Base-by-base conservation (phyloP, 345 rosid species). In the Rhizophora apiculata region DNA sequence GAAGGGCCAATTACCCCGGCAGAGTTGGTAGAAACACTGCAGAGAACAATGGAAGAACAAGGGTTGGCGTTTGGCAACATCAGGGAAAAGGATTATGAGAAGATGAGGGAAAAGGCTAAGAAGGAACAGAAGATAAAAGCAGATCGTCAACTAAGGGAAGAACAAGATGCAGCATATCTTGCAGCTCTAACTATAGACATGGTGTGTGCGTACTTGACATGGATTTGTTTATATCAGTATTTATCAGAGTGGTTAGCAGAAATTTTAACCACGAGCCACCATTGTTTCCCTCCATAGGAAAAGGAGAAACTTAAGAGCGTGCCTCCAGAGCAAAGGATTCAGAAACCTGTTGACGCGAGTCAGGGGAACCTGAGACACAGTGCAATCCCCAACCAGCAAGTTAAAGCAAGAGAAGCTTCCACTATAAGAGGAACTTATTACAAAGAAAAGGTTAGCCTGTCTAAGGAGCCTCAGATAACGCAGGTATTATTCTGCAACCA, bases 21-120 rank as follows among this genome's bases (percentile, higher is more conserved):
- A 10, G 83, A 82, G 72, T 63, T 87, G 57, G 83, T 87, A 49
- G 89, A 83, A 78, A 82, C 82, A 48, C 82, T 85, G 56, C 87
- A 82, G 76, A 83, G 87, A 75, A 85, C 85, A 59, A 36, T 82
- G 27, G 88, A 88, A 68, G 92, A 88, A 73, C 84, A 85, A 73
- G 89, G 93, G 31, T 4, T 20, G 46, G 89, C 93, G 49, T 88
- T 88, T 65, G 76, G 84, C 16, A 52, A 72, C 31, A 20, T 65
- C 56, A 76, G 70, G 30, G 56, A 53, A 18, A 73, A 65, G 59
- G 55, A 56, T 43, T 68, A 74, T 36, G 76, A 68, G 22, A 68
- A 39, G 52, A 65, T 21, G 34, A 68, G 64, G 56, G 76, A 70
- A 22, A 75, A 19, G 31, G 75, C 71, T 53, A 79, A 67, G 69